Conservation (phyloP, 2,329 filamentous ascomycete species). For the Venturiaceae sp. region DNA sequence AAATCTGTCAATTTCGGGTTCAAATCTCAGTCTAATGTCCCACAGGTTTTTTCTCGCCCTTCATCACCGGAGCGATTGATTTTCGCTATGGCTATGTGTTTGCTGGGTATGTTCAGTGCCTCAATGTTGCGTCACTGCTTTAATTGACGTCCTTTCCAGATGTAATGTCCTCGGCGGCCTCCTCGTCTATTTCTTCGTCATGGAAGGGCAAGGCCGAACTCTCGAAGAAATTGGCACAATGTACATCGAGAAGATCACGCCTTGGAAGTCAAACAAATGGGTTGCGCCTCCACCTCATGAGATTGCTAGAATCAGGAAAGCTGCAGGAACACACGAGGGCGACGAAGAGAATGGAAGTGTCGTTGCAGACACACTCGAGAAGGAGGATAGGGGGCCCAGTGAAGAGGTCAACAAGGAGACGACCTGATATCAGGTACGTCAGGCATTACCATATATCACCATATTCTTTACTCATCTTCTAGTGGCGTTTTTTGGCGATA, state of each 20-base stretch:
- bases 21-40: neutral
- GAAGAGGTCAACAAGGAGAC: neutral
- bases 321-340: neutral
- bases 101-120: too few relatives aligned
- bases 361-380: neutral
- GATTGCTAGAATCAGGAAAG: slow-evolving; percentile 1
- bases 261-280: slow-evolving; percentile 53
- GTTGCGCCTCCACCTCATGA: neutral
- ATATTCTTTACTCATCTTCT: too few relatives aligned
- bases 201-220: slow-evolving; percentile 61
- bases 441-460: too few relatives aligned
- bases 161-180: slow-evolving; percentile 47
- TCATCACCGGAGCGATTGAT: slow-evolving; percentile 62
- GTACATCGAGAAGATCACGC: slow-evolving; percentile 57
- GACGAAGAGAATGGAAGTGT: neutral
- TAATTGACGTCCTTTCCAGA: too few relatives aligned
- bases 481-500: too few relatives aligned
- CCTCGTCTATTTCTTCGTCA: slow-evolving; percentile 69
- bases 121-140: too few relatives aligned
- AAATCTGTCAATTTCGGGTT: neutral
- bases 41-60: slow-evolving; percentile 63
- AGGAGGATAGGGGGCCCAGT: neutral
- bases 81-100: slow-evolving; percentile 71
- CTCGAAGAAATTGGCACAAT: slow-evolving; percentile 74
- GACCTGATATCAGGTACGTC: too few relatives aligned